Base-by-base conservation (phyloP, 768 basidiomycete genomes). In the Kwoniella dendrophila region DNA sequence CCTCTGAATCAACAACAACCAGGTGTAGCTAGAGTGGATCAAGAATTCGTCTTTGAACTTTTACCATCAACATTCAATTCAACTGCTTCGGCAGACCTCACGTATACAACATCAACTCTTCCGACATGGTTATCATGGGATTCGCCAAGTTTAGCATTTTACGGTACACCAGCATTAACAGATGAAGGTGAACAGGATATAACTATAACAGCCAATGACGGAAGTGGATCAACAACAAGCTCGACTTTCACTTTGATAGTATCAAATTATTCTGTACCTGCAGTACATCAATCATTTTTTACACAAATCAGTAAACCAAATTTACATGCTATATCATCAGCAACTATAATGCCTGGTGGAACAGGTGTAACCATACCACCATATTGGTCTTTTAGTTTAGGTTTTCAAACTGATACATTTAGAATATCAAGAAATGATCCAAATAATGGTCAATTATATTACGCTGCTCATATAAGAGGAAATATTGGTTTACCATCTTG, bases 331-430 rank as follows among this genome's bases (percentile, higher is more conserved):
- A 72, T 79, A 56, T 55, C 73, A 33, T 75, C 78, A 1, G 78
- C 70, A 20, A 64, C 63, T 2, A 54, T 67, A 12, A 57, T 79
- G 16, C 72, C 78, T 6, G 71, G 72, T 14, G 66, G 72, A 41
- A 75, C 77, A 20, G 78, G 80, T 18, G 76, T 98, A 56, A 83
- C 91, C 52, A 84, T 95, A n/a, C 92, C 91, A 1, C 85, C 85
- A 3, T 79, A 82, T 52, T 96, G 92, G 90, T 91, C 90, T 0
- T 98, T 96, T 80, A 91, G 91, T 70, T 84, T 97, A 59, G 94
- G 94, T 10, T 86, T 95, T 69, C 81, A 86, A 59, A 82, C 83
- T 67, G 81, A 85, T 43, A 94, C 90, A 1, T 89, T 87, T 79
- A 66, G 76, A 4, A 80, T 84, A 33, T 67, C 73, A 2, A 48